phyloP scores from a whole-genome alignment of 176 grass and related monocot genomes.

The Oryza glumipatula region DNA sequence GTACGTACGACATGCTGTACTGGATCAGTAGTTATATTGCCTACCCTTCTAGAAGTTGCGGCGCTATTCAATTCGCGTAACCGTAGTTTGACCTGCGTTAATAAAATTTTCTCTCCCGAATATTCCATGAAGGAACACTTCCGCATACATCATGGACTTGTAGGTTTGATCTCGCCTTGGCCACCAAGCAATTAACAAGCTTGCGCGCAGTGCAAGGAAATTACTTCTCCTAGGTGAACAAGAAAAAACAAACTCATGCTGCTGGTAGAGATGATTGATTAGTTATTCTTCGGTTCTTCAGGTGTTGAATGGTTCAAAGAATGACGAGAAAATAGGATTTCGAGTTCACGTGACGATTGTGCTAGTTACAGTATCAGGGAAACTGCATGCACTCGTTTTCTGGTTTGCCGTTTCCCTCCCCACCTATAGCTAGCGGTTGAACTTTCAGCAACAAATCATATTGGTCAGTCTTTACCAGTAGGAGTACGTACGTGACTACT shows the following conservation, averaged over 20 bases:
- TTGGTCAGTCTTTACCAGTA: no score
- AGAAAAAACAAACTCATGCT: neutral
- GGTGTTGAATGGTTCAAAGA: neutral
- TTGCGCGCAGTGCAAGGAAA: neutral
- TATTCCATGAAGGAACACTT: neutral
- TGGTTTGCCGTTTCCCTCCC: no score
- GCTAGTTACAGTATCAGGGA: neutral
- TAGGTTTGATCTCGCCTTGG: slow-evolving; percentile 20
- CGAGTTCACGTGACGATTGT: neutral
- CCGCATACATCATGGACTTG: neutral
- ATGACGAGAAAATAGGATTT: neutral
- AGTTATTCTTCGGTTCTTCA: neutral
- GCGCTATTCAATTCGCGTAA: neutral
- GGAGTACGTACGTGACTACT: no score
- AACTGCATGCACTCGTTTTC: neutral
- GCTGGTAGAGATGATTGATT: neutral
- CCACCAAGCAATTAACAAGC: slow-evolving; percentile 4
- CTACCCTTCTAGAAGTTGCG: neutral
- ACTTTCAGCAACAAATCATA: no score
- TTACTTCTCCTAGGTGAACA: neutral
- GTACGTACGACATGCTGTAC: neutral
- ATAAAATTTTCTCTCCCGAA: neutral
- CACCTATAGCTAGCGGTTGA: no score
- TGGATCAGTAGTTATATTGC: neutral
- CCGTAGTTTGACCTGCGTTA: neutral